phyloP scores from a whole-genome alignment of 2,329 filamentous ascomycete species.

The Cryphonectria nitschkei region DNA sequence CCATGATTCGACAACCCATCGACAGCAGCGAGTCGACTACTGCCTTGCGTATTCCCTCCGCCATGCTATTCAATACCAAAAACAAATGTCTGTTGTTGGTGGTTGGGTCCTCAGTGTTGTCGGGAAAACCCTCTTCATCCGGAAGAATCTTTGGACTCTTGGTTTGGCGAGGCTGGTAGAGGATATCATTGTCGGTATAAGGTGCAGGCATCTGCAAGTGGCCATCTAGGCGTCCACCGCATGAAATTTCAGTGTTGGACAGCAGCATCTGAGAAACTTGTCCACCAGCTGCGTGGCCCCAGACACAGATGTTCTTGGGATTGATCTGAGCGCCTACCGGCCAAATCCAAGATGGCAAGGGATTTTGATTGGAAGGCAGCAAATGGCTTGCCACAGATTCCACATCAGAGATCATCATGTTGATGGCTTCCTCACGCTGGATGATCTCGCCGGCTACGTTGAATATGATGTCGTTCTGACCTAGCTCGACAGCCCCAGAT shows the following conservation, averaged over 20 bases:
- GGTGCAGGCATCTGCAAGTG: slow-evolving; percentile 5
- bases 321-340: not conserved
- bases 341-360: not conserved
- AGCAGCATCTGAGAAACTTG: slow-evolving; percentile 6
- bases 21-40: not conserved
- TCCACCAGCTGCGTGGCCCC: slow-evolving; percentile 25
- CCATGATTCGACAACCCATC: slow-evolving; percentile 2
- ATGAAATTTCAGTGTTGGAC: not conserved
- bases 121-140: not conserved
- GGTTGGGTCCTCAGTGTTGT: not conserved
- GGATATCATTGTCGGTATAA: slow-evolving; percentile 2
- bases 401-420: slow-evolving; percentile 10
- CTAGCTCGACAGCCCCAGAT: slow-evolving; percentile 19
- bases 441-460: not conserved
- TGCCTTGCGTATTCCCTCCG: not conserved
- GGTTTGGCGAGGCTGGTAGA: slow-evolving; percentile 7
- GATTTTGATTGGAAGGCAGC: not conserved
- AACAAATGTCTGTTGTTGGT: too few relatives aligned
- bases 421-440: not conserved
- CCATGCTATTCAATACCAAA: not conserved
- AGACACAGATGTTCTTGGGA: slow-evolving; percentile 14
- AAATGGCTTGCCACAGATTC: not conserved
- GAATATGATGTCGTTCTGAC: not conserved
- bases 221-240: slow-evolving; percentile 16
- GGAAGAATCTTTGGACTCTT: not conserved